Percentiles rank a stretch among this genome's conserved stretches.
phyloP scores from a whole-genome alignment of 768 basidiomycete species.

The Trichaptum fuscoviolaceum region DNA sequence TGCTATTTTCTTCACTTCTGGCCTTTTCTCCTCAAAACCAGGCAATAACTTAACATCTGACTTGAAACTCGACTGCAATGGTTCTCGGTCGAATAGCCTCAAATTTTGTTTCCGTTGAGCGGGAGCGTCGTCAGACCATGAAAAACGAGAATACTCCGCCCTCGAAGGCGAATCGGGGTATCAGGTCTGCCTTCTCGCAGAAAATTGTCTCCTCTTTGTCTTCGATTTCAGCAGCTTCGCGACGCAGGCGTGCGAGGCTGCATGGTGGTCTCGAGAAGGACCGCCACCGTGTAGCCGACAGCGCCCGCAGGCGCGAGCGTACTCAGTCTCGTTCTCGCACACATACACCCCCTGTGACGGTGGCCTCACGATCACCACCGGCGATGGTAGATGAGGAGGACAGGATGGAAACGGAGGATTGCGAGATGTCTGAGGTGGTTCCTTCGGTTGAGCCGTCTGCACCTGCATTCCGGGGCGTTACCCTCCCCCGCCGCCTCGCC shows the following conservation, averaged over 20 bases:
- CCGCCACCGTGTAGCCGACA: neutral
- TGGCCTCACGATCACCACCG: neutral
- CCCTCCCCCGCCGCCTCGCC: constrained; percentile 62
- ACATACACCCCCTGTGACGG: neutral
- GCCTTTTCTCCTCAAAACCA: neutral
- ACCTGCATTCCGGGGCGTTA: neutral
- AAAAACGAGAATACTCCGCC: constrained; percentile 4
- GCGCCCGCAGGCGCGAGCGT: neutral
- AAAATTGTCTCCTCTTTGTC: neutral
- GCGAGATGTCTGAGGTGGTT: constrained; percentile 5
- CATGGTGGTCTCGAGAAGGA: neutral
- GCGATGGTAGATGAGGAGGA: neutral
- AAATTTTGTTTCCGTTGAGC: constrained; percentile 1
- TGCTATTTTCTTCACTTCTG: neutral
- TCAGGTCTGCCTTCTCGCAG: neutral
- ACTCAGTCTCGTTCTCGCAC: constrained; percentile 2
- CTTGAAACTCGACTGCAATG: neutral
- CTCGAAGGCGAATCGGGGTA: neutral
- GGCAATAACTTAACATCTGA: neutral
- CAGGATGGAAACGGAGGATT: neutral
- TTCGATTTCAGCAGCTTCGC: constrained; percentile 3
- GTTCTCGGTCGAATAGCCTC: constrained; percentile 3
- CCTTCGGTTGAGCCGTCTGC: neutral
- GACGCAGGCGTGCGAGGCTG: constrained; percentile 1
- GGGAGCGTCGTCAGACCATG: neutral